Percentiles rank a stretch among this genome's conserved stretches.
These are phyloP conservation scores for Naematelia aurantialba DNA, from an alignment of 768 basidiomycete genomes.

Conservation along the genomic window DNA sequence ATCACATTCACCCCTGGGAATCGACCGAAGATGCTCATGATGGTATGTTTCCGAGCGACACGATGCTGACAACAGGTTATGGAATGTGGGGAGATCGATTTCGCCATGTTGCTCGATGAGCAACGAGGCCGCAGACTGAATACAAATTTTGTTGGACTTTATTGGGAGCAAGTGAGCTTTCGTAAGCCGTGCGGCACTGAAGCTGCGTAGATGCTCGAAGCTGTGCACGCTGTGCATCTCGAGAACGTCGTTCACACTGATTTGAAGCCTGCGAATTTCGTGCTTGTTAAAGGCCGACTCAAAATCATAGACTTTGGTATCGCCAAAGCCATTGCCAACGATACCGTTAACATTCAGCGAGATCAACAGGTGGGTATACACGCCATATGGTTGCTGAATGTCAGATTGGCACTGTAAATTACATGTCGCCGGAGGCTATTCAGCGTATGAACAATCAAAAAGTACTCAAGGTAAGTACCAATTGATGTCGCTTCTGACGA, in stretches of 20 bases:
- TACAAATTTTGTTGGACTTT: conserved; percentile 90
- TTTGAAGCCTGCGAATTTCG: conserved; percentile 97
- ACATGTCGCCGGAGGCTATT: conserved; percentile 98
- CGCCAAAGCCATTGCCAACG: conserved; percentile 95
- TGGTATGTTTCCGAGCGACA: conserved; percentile 51
- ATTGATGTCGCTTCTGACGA: background rate
- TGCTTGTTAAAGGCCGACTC: conserved; percentile 86
- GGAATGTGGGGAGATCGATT: conserved; percentile 94
- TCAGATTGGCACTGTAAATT: conserved; percentile 94
- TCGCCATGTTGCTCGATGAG: conserved; percentile 76
- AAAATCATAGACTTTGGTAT: conserved; percentile 99
- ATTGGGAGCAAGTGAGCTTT: conserved; percentile 84
- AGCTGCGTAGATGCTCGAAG: conserved; percentile 82
- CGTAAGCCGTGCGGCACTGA: background rate
- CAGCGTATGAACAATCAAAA: conserved; percentile 65
- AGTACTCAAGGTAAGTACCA: conserved; percentile 68
- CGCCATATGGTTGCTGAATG: background rate
- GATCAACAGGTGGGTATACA: conserved; percentile 74
- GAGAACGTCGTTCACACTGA: conserved; percentile 99
- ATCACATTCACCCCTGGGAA: conserved; percentile 70
- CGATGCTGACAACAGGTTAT: conserved; percentile 59
- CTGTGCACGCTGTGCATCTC: conserved; percentile 96
- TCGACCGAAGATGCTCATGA: conserved; percentile 56
- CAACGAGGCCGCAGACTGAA: conserved; percentile 79
- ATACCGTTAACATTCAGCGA: conserved; percentile 95